Conservation (phyloP, 2,329 filamentous ascomycete species). For the Periconia sp. region DNA sequence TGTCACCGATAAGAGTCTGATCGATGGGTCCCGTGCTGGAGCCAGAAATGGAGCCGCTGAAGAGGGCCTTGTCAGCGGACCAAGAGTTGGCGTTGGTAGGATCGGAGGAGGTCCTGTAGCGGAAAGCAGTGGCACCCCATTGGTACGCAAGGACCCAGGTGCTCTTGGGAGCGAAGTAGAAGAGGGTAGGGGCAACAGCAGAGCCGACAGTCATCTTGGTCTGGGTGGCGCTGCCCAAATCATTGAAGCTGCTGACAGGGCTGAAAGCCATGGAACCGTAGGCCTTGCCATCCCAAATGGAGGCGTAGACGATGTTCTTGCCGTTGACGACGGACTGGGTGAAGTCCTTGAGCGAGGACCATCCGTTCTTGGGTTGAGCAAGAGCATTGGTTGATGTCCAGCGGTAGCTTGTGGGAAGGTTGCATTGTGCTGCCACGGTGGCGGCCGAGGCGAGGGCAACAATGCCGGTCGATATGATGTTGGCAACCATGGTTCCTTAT, state of each 20-base stretch:
- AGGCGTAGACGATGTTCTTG: conserved; percentile 63
- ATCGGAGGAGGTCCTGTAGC: conserved; percentile 61
- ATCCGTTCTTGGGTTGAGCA: conserved; percentile 56
- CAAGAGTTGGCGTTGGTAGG: conserved; percentile 61
- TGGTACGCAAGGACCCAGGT: conserved; percentile 67
- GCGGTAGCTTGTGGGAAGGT: conserved; percentile 57
- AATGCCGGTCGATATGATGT: conserved; percentile 1
- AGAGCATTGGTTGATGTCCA: conserved; percentile 58
- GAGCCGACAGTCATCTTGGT: conserved; percentile 48
- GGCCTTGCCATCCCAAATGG: conserved; percentile 44
- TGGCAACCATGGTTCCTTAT: not conserved
- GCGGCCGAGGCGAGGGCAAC: conserved; percentile 15
- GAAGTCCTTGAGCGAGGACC: conserved; percentile 66
- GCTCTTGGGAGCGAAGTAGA: conserved; percentile 63
- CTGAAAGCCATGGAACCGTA: conserved; percentile 64
- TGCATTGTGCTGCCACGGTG: conserved; percentile 41
- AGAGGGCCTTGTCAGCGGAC: conserved; percentile 58
- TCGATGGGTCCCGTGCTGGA: conserved; percentile 61
- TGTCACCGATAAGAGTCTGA: conserved; percentile 65
- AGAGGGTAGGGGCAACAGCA: conserved; percentile 63
- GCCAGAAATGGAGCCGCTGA: conserved; percentile 55
- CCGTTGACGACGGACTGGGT: conserved; percentile 58
- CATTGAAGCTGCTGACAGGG: conserved; percentile 55
- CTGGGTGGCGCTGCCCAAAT: conserved; percentile 56
- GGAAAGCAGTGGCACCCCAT: conserved; percentile 63